These are phyloP conservation scores for Lasiodiplodia sp. DNA, from an alignment of 2,329 filamentous ascomycete genomes.

Conservation along the genomic window DNA sequence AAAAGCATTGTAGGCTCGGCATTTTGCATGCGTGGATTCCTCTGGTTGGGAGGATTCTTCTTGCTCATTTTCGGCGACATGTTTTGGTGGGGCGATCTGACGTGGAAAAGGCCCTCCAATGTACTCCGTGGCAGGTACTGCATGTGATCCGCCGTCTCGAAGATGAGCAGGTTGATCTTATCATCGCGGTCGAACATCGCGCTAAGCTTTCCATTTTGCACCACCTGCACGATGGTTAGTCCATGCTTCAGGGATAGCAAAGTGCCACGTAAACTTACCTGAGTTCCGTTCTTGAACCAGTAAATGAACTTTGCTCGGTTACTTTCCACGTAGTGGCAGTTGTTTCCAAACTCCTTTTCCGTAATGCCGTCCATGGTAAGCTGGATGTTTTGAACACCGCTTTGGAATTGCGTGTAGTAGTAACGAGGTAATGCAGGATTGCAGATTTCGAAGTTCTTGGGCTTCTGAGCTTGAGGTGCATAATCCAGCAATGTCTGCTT, in stretches of 20 bases:
- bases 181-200: conserved; percentile 81
- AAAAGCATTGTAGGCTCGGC: conserved; percentile 52
- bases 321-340: conserved; percentile 78
- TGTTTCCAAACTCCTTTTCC: conserved; percentile 65
- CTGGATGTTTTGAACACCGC: conserved; percentile 85
- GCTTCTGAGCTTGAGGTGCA: conserved; percentile 53
- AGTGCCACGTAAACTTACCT: conserved; percentile 63
- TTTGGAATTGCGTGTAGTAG: conserved; percentile 87
- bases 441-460: conserved; percentile 87
- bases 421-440: conserved; percentile 84
- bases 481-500: conserved; percentile 71
- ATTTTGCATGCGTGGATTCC: conserved; percentile 54
- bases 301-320: conserved; percentile 82
- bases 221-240: conserved; percentile 62
- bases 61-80: conserved; percentile 65
- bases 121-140: conserved; percentile 80
- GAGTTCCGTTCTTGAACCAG: conserved; percentile 84
- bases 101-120: conserved; percentile 54
- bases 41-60: conserved; percentile 61
- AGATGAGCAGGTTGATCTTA: conserved; percentile 85
- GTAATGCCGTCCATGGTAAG: conserved; percentile 77
- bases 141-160: conserved; percentile 76
- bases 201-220: conserved; percentile 77
- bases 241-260: conserved; percentile 1
- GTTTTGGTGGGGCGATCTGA: conserved; percentile 62